These are phyloP conservation scores for Ceratobasidium papillatum DNA, from an alignment of 1,284 basidiomycete species.

Conservation along the genomic window DNA sequence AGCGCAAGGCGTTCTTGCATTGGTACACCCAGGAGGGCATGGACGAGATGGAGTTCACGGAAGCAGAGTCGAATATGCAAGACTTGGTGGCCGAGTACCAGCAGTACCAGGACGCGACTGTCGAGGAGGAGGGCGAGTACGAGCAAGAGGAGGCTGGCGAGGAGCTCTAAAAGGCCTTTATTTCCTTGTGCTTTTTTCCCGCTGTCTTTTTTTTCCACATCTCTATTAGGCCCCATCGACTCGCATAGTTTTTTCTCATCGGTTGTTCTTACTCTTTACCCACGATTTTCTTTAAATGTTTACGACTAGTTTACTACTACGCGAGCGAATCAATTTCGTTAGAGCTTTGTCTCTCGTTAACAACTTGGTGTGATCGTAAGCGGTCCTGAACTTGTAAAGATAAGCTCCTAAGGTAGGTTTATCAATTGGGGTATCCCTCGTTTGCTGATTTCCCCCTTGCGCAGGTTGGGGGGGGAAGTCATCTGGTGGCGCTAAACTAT, in stretches of 20 bases:
- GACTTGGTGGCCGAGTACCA: slow-evolving; percentile 94
- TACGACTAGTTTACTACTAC: slow-evolving; percentile 37
- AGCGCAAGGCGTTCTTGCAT: slow-evolving; percentile 98
- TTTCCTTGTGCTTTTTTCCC: neutral
- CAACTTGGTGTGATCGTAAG: neutral
- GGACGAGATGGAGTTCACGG: slow-evolving; percentile 99
- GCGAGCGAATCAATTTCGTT: slow-evolving; percentile 39
- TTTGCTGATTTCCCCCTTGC: too few relatives aligned
- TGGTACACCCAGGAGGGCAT: slow-evolving; percentile 99
- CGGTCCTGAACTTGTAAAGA: neutral
- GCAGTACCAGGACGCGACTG: slow-evolving; percentile 95
- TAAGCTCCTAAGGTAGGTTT: too few relatives aligned
- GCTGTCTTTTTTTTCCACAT: slow-evolving; percentile 16
- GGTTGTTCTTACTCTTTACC: slow-evolving; percentile 16
- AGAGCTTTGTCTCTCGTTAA: slow-evolving; percentile 34
- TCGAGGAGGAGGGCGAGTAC: slow-evolving; percentile 83
- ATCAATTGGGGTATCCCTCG: too few relatives aligned
- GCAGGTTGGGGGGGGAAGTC: neutral
- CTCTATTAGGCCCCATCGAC: slow-evolving; percentile 8
- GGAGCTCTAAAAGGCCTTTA: slow-evolving; percentile 11
- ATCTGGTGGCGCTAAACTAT: neutral
- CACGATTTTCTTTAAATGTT: slow-evolving; percentile 35
- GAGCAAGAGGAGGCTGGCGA: slow-evolving; percentile 72
- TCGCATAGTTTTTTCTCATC: slow-evolving; percentile 39
- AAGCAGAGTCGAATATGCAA: slow-evolving; percentile 97